Base-by-base conservation (phyloP, 73 alveolate species). In the Blepharisma japonicum region DNA sequence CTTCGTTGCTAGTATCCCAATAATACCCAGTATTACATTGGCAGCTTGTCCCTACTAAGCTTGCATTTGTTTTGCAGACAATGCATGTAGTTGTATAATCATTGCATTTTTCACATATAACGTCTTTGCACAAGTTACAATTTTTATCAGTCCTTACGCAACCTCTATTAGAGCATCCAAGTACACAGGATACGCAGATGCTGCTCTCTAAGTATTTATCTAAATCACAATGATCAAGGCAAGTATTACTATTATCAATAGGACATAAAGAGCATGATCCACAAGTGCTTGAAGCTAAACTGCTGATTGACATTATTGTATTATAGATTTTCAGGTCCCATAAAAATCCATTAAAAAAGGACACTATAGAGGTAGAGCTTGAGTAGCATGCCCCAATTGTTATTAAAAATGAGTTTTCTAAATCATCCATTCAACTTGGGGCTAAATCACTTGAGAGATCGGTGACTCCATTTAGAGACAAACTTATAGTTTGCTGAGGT, bases 81-180 rank as follows among this genome's bases (percentile, higher is more conserved):
- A n/a, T 61, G 47, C 74, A 61, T n/a, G 74, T 14, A 20, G 1
- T 39, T 14, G 38, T 61, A 9, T 14, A 14, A 3, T n/a, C 23
- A 5, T 25, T 5, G 5, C 74, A 61, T n/a, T 1, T 5, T 8
- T 25, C 5, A 5, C 74, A 61, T 0, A 20, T 61, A 25, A 25
- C 18, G 46, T 61, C 74, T 18, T 61, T 8, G 48, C 74, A 61
- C 5, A 61, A 61, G 48, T 61, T 61, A 5, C 74, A 61, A 5
- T 5, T 14, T 20, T n/a, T 61, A 8, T 8, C 74, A 61, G 5
- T 39, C 4, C 74, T 14, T 25, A 61, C 74, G 14, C 74, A 39
- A 5, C 74, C 14, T 2, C 48, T 39, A 20, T 14, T 20, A 14
- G 46, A 20, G 47, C 74, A 61, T 0, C 47, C 14, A 14, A 39